Evolutionary conservation across 2,329 filamentous ascomycete genomes (phyloP), one percentile per base, ranked within the genome.

Genomic region (Sarocladium kiliense): DNA sequence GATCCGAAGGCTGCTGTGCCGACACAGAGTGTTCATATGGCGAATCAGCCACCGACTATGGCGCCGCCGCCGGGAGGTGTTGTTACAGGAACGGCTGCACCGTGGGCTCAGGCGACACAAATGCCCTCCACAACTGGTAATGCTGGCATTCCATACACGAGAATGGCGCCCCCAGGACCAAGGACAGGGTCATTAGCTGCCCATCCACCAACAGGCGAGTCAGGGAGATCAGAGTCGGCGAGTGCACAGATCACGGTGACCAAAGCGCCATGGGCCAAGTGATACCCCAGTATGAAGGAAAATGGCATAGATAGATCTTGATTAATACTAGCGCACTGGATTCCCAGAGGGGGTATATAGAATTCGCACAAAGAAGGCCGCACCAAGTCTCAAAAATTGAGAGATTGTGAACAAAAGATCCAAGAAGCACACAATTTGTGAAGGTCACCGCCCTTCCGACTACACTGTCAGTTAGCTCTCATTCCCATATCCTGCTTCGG

Each of bases 1-100:
- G 86, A 91, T 65, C 86, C 86, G 0, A 73, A 81, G 54, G 85
- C 86, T 1, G 61, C 70, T 1, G 61, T 68, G 1, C 77, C 78
- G 0, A 64, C 72, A 6, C 66, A 75, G 23, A 80, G 81, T 6
- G 71, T 81, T 0, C 85, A 89, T 67, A 75, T 83, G 65, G 70
- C 72, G 18, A 84, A 76, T 61, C 82, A 85, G 58, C 80, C 82
- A 9, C 61, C 62, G 12, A 57, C 65, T 9, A 59, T 65, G 50
- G 47, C 60, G 41, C 59, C 59, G n/a, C 59, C 63, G 2, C 55
- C 64, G 19, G 55, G 47, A 18, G 47, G 23, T 12, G 34, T 7
- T 41, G 50, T 56, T n/a, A 56, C 61, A 3, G 72, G 73, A 11
- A 76, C 71, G 9, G 67, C 71, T 19, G 75, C 74, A 1, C 74